Evolutionary conservation across 1,284 basidiomycete species (phyloP).

Genomic region (Puccinia horiana): DNA sequence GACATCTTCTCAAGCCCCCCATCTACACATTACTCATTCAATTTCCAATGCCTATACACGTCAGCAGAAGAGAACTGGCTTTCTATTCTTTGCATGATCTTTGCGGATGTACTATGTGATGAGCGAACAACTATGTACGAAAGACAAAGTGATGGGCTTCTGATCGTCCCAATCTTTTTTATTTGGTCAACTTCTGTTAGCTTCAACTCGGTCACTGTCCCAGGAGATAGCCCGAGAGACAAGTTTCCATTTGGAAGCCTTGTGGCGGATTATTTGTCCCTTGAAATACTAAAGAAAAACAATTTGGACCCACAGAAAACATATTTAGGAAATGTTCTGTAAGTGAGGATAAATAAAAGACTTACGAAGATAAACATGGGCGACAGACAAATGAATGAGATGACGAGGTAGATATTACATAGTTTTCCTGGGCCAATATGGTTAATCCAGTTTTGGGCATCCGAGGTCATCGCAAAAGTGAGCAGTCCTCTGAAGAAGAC

Average conservation of each 20-base stretch:
- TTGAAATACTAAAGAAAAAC: background rate
- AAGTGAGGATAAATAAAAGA: background rate
- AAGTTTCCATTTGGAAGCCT: background rate
- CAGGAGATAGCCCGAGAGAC: background rate
- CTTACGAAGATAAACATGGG: background rate
- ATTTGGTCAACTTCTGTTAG: no score
- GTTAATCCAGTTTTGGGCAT: background rate
- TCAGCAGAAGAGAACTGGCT: no score
- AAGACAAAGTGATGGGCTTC: no score
- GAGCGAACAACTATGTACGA: no score
- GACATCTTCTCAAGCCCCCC: no score
- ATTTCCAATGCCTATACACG: no score
- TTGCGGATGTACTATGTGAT: no score
- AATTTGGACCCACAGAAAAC: background rate
- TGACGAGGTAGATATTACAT: background rate
- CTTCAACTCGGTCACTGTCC: background rate
- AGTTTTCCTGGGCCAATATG: background rate
- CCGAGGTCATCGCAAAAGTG: background rate
- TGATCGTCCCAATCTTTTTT: no score
- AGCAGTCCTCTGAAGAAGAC: background rate
- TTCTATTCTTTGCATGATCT: no score
- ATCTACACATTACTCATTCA: no score
- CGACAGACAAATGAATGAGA: background rate
- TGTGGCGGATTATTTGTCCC: background rate
- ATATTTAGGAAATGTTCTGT: background rate